A percentile compares a stretch with the other conserved stretches of the same genome.
These are phyloP conservation scores for Arthrobotrys sphaeroides DNA, from an alignment of 2,329 filamentous ascomycete species.

Conservation along the genomic window DNA sequence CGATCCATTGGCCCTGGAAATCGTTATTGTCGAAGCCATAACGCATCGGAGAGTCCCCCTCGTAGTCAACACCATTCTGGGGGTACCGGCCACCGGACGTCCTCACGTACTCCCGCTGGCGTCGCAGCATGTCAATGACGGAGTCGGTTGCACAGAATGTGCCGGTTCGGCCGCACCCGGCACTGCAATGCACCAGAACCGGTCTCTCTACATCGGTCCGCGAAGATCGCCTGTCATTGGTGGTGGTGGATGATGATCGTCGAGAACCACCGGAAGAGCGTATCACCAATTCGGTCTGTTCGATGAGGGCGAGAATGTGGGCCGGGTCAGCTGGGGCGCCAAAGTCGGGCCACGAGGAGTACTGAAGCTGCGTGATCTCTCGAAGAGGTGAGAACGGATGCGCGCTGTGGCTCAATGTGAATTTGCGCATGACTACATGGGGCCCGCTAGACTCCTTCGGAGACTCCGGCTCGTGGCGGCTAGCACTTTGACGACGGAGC, in stretches of 20 bases:
- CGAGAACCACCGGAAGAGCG: slow-evolving; percentile 60
- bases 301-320: slow-evolving; percentile 87
- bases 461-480: slow-evolving; percentile 50
- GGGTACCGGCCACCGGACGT: slow-evolving; percentile 37
- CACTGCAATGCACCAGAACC: slow-evolving; percentile 92
- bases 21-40: slow-evolving; percentile 56
- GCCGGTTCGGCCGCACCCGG: slow-evolving; percentile 92
- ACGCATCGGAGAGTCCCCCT: slow-evolving; percentile 56
- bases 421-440: slow-evolving; percentile 84
- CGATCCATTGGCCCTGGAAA: slow-evolving; percentile 72
- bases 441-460: slow-evolving; percentile 68
- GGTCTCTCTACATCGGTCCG: slow-evolving; percentile 66
- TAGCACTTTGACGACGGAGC: slow-evolving; percentile 41
- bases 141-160: slow-evolving; percentile 97
- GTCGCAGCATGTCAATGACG: slow-evolving; percentile 94
- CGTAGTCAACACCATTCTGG: slow-evolving; percentile 58
- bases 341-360: slow-evolving; percentile 97
- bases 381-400: slow-evolving; percentile 86
- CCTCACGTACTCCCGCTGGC: slow-evolving; percentile 67
- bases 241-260: slow-evolving; percentile 56
- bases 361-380: slow-evolving; percentile 93
- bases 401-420: slow-evolving; percentile 78
- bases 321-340: slow-evolving; percentile 88
- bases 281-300: slow-evolving; percentile 77
- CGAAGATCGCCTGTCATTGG: slow-evolving; percentile 58